Evolutionary conservation across 75 land plant genomes (phyloP), one percentile per base, ranked within the genome.

Genomic region (Chamaecyparis obtusa): DNA sequence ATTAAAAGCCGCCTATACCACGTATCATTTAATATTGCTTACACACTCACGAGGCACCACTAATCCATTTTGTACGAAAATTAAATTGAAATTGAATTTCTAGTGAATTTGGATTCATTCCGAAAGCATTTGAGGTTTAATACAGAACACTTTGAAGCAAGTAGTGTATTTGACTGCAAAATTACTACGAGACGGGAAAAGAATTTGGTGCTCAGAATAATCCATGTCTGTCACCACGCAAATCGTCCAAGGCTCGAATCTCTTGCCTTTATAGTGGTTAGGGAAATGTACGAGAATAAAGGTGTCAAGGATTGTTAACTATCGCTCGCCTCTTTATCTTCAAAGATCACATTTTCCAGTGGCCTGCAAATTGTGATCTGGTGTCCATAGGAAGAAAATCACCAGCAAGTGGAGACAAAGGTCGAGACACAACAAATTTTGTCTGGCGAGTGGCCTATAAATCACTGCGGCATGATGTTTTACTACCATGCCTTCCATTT

Each of bases 391-490:
- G 84, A n/a, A 43, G 48, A 83, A 49, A 27, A 83, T 1, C 84
- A 30, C 43, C 2, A 4, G 5, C 41, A 55, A 48, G 55, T 21
- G 35, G 84, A 49, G 16, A 46, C 49, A n/a, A 49, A 49, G 33
- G 86, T 83, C 86, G 91, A 88, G 69, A 54, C 84, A 39, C 88
- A 90, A 83, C 91, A 89, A 24, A 90, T 95, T 64, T 87, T 95
- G 82, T 95, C 96, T n/a, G 96, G 96, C 27, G 96, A 95, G 90
- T 95, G 96, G 96, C 93, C 96, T 74, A 93, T 92, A 87, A 93
- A 90, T 74, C 93, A 92, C 90, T 93, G 95, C 80, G n/a, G n/a
- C n/a, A n/a, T n/a, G n/a, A n/a, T n/a, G n/a, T n/a, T n/a, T n/a
- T n/a, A n/a, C n/a, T n/a, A n/a, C n/a, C n/a, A n/a, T n/a, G n/a